Evolutionary conservation across 164 flowering plant genomes (phyloP), one percentile per base, ranked within the genome.

Genomic region (Nymphaea colorata): DNA sequence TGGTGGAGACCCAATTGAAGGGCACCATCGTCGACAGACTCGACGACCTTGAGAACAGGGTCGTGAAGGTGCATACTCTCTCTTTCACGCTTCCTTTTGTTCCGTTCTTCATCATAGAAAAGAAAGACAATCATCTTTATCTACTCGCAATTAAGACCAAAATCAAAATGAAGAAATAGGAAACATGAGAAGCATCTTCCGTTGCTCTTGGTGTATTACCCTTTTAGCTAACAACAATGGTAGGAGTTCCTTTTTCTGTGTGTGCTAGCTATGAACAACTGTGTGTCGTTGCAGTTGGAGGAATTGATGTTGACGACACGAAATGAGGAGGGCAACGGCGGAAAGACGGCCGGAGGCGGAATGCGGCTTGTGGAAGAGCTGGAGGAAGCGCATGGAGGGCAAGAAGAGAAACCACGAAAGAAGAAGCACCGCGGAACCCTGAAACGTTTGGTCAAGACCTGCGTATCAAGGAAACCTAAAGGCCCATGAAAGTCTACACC

Each of bases 11-110:
- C 0, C 86, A 78, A 68, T 51, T 68, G 43, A 92, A 91, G 64
- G 98, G 98, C 0, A 82, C 71, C 3, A 80, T 92, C 41, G 65
- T 92, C 8, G 88, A 88, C 44, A 79, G 96, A 59, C 78, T 92
- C 11, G 68, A 65, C 5, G 84, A 66, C 3, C 67, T 86, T 0
- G 94, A 92, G 74, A 76, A 79, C 64, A 84, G 90, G 10, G 66
- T 91, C 0, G 64, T 84, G 0, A 85, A 87, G 89, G 94, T 88
- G 2, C 3, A 6, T n/a, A 2, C 8, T 5, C 41, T 55, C 10
- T 55, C 16, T 55, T 2, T 55, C 36, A 25, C 36, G 36, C 36
- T 25, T 25, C 36, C 1, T 0, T 25, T 25, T 25, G 36, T 25
- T 25, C 36, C 36, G 0, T 25, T 25, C 36, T 25, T 25, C 36